phyloP scores from a whole-genome alignment of 352 stramenopile species.

The Phytophthora capsici region DNA sequence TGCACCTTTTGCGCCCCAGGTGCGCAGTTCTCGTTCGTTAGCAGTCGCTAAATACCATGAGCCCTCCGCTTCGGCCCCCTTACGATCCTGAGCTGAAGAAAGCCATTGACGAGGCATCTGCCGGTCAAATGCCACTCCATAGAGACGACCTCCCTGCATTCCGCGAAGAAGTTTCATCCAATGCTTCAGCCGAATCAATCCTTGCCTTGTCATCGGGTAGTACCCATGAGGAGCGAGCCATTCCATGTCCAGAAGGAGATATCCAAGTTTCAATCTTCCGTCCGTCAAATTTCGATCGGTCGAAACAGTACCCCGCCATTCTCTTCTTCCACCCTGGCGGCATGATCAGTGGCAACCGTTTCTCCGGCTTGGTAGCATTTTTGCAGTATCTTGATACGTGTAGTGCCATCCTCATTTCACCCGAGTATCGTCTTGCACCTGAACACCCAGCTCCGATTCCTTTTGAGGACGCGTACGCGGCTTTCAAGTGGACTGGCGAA shows the following conservation, averaged over 20 bases:
- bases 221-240: slow-evolving; percentile 20
- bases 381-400: slow-evolving; percentile 24
- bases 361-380: slow-evolving; percentile 22
- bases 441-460: slow-evolving; percentile 27
- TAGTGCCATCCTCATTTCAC: slow-evolving; percentile 30
- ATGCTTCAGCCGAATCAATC: slow-evolving; percentile 9
- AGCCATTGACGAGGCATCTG: slow-evolving; percentile 16
- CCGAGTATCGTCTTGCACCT: slow-evolving; percentile 36
- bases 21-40: background rate
- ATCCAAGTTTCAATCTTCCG: slow-evolving; percentile 31
- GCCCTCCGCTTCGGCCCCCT: slow-evolving; percentile 14
- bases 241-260: slow-evolving; percentile 22
- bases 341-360: slow-evolving; percentile 37
- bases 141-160: slow-evolving; percentile 18
- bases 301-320: slow-evolving; percentile 28
- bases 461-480: slow-evolving; percentile 27
- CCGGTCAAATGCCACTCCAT: slow-evolving; percentile 22
- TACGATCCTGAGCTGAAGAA: slow-evolving; percentile 29
- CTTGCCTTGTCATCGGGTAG: slow-evolving; percentile 5
- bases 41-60: background rate
- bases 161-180: slow-evolving; percentile 10
- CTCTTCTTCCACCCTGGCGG: slow-evolving; percentile 39
- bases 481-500: slow-evolving; percentile 21
- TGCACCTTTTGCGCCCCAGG: no score
- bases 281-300: slow-evolving; percentile 12